Conservation (phyloP, 2,329 filamentous ascomycete species). For the Fusarium verrucosum region DNA sequence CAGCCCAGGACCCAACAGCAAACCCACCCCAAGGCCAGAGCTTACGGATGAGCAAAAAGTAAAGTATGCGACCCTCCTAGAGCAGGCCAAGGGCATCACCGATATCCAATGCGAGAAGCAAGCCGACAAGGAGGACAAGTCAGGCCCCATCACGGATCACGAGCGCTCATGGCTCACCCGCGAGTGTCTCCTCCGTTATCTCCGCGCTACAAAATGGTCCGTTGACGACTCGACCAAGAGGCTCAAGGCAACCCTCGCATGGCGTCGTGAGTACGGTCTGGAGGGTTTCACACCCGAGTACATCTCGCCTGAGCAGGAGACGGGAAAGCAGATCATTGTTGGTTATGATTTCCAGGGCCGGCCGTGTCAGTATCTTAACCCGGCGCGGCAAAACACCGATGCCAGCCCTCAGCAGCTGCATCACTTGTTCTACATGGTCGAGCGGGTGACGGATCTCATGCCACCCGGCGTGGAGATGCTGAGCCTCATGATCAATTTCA, state of each 20-base stretch:
- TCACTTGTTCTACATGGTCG: slow-evolving; percentile 95
- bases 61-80: slow-evolving; percentile 83
- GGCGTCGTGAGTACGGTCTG: slow-evolving; percentile 91
- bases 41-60: slow-evolving; percentile 79
- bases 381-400: slow-evolving; percentile 92
- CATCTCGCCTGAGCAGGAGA: slow-evolving; percentile 93
- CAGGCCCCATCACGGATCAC: slow-evolving; percentile 74
- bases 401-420: slow-evolving; percentile 86
- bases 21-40: slow-evolving; percentile 63
- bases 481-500: slow-evolving; percentile 91
- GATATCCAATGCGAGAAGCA: slow-evolving; percentile 65
- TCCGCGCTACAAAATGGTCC: slow-evolving; percentile 93
- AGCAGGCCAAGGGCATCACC: slow-evolving; percentile 75
- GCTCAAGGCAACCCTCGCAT: slow-evolving; percentile 81
- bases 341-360: slow-evolving; percentile 87
- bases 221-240: slow-evolving; percentile 78
- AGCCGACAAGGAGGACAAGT: slow-evolving; percentile 59
- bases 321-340: slow-evolving; percentile 90
- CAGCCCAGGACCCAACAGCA: slow-evolving; percentile 65
- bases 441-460: slow-evolving; percentile 88
- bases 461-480: slow-evolving; percentile 86
- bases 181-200: slow-evolving; percentile 91
- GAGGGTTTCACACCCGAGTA: slow-evolving; percentile 83
- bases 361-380: slow-evolving; percentile 92
- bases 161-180: slow-evolving; percentile 92